These are phyloP conservation scores for Amanita polypyramis DNA, from an alignment of 768 basidiomycete genomes.

Conservation along the genomic window DNA sequence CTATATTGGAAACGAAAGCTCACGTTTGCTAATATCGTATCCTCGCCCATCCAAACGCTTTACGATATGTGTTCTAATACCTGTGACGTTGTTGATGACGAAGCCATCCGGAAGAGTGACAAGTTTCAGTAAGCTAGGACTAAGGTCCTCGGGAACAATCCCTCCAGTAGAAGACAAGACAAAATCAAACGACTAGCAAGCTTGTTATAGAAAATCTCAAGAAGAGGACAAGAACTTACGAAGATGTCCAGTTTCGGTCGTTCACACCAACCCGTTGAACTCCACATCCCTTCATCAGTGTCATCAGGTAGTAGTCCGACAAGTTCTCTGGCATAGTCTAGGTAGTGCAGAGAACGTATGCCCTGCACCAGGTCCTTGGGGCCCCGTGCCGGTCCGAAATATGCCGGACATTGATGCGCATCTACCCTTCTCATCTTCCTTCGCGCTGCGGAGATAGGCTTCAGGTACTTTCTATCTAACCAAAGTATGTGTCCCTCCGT, in stretches of 20 bases:
- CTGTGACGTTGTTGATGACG: constrained; percentile 66
- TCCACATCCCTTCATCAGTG: constrained; percentile 50
- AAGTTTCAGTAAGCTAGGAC: constrained; percentile 60
- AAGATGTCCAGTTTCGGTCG: constrained; percentile 56
- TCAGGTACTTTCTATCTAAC: constrained; percentile 45
- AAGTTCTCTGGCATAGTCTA: constrained; percentile 74
- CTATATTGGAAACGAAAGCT: constrained; percentile 16
- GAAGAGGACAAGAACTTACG: constrained; percentile 30
- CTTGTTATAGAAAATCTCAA: neutral
- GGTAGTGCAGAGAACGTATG: constrained; percentile 62
- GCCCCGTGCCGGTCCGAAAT: constrained; percentile 34
- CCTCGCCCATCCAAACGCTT: constrained; percentile 75
- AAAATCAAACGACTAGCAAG: constrained; percentile 67
- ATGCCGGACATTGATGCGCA: constrained; percentile 66
- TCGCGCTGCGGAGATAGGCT: constrained; percentile 45
- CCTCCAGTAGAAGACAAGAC: constrained; percentile 56
- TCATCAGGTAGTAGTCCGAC: constrained; percentile 41
- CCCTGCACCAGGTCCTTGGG: constrained; percentile 48
- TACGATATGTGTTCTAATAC: constrained; percentile 69
- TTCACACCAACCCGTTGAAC: constrained; percentile 66
- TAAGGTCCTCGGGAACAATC: constrained; percentile 51
- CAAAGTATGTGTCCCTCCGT: constrained; percentile 90
- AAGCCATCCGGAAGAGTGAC: constrained; percentile 55
- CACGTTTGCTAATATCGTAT: constrained; percentile 79
- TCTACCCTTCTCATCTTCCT: constrained; percentile 53